A percentile compares a stretch with the other conserved stretches of the same genome.
Conservation (phyloP, 1,139 yeast genomes). For the Kodamaea arcana region DNA sequence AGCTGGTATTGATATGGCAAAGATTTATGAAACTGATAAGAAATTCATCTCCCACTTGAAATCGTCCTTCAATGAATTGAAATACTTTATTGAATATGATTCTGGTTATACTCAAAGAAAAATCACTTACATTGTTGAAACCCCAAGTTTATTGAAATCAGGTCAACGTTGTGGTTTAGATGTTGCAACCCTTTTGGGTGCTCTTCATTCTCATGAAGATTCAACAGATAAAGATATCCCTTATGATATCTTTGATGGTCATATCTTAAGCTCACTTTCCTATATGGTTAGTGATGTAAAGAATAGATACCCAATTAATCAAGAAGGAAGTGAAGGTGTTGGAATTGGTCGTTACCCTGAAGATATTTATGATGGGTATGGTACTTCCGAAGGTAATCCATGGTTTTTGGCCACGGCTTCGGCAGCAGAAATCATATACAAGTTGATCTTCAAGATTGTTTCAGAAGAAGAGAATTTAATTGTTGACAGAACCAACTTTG, state of each 20-base stretch:
- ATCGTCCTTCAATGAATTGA: conserved; percentile 18
- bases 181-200: conserved; percentile 70
- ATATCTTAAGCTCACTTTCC: conserved; percentile 54
- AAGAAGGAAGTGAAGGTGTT: conserved; percentile 51
- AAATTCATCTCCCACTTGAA: background rate
- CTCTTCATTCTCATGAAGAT: conserved; percentile 59
- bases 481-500: conserved; percentile 22
- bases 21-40: conserved; percentile 24
- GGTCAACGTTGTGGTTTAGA: conserved; percentile 69
- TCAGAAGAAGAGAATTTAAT: conserved; percentile 21
- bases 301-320: conserved; percentile 71
- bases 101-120: conserved; percentile 43
- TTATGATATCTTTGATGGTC: conserved; percentile 53
- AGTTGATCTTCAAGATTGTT: conserved; percentile 25
- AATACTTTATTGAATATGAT: conserved; percentile 32
- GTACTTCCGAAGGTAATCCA: conserved; percentile 79
- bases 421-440: conserved; percentile 61
- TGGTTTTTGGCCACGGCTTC: conserved; percentile 90
- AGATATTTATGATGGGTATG: conserved; percentile 81
- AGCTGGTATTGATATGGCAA: conserved; percentile 51
- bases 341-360: conserved; percentile 94
- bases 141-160: conserved; percentile 45
- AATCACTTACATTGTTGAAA: conserved; percentile 61
- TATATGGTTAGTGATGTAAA: conserved; percentile 65
- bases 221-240: conserved; percentile 44